Base-by-base conservation (phyloP, 331 rosid species). In the Malus hybrid region DNA sequence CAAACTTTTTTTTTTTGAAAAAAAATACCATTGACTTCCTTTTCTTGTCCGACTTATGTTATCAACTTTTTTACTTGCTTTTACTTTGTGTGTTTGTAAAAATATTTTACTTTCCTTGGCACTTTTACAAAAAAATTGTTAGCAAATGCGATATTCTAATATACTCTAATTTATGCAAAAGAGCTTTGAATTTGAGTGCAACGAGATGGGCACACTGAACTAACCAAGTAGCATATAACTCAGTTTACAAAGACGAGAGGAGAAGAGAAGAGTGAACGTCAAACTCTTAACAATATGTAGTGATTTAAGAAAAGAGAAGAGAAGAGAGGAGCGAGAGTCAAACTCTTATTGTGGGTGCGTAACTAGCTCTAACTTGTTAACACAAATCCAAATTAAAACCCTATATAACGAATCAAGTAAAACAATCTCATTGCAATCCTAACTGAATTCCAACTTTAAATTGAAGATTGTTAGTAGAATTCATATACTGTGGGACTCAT, bases 181-280 rank as follows among this genome's bases (percentile, higher is more conserved):
- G 20, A 16, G 3, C 7, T 15, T 52, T 52, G 20, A 52, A 15
- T 52, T 52, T 16, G 20, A 2, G 57, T 1, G 57, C 10, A 52
- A 52, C 10, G 9, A 16, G 57, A 52, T 1, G 7, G 20, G 0
- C 3, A 52, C 20, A 16, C 0, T 52, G 0, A 6, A 6, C 4
- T 16, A 6, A 52, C 57, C 20, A 16, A 52, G 10, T 52, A 52
- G 10, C 10, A 1, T 52, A 52, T 52, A 52, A 52, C 46, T 39
- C 46, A 7, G 12, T 39, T 39, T 39, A 39, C 46, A 39, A 9
- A 39, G 11, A 39, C 0, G 44, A 36, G 11, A 36, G 6, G 19
- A 48, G 16, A 48, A 48, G 6, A 16, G 20, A 50, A 50, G 2
- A 57, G 11, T 4, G 12, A 3, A 5, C 0, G 29, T 20, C 6